These are phyloP conservation scores for Pueraria montana DNA, from an alignment of 306 rosid genomes.

Conservation along the genomic window DNA sequence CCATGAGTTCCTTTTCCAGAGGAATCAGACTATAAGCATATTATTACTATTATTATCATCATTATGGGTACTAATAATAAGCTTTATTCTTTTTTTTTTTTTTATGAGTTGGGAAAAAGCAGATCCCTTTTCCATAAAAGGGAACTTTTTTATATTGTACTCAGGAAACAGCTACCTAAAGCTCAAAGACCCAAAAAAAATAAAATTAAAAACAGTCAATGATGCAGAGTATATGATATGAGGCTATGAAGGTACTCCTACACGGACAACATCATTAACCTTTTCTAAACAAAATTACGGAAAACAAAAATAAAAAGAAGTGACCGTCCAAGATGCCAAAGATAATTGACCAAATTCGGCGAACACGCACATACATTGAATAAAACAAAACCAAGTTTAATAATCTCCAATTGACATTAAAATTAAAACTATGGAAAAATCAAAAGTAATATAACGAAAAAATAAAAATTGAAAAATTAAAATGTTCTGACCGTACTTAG, in stretches of 20 bases:
- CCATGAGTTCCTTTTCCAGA: constrained; percentile 65
- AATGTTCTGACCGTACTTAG: constrained; percentile 47
- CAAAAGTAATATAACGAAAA: neutral
- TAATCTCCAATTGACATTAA: constrained; percentile 37
- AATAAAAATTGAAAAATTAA: constrained; percentile 36
- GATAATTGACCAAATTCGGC: constrained; percentile 3
- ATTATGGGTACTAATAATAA: neutral
- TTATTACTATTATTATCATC: constrained; percentile 12
- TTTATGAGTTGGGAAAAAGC: constrained; percentile 74
- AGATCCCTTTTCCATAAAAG: constrained; percentile 87
- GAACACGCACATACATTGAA: constrained; percentile 40
- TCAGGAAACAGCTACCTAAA: constrained; percentile 82
- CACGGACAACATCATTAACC: constrained; percentile 73
- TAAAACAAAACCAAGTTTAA: constrained; percentile 35
- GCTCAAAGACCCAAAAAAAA: constrained; percentile 63
- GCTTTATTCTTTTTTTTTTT: constrained; percentile 28
- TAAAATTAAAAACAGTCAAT: constrained; percentile 57
- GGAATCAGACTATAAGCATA: constrained; percentile 61
- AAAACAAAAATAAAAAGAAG: constrained; percentile 28
- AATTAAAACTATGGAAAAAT: constrained; percentile 37
- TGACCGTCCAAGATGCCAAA: constrained; percentile 40
- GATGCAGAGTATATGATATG: constrained; percentile 75
- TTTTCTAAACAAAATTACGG: constrained; percentile 56
- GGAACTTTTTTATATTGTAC: constrained; percentile 80
- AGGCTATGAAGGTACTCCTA: constrained; percentile 61